Base-by-base conservation (phyloP, 2,329 filamentous ascomycete genomes). In the Achaetomium macrosporum region DNA sequence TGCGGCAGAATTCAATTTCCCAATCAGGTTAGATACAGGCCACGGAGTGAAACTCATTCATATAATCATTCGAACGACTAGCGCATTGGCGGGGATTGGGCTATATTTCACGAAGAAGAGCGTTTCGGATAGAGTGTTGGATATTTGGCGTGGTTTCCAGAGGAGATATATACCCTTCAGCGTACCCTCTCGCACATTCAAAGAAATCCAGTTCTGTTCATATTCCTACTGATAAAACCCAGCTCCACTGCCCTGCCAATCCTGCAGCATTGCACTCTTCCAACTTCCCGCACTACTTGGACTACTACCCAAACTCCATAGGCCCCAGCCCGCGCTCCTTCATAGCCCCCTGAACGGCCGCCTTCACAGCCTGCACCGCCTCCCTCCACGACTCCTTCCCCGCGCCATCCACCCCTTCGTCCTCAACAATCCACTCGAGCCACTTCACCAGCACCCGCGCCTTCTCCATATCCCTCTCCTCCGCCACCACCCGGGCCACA, bases 381-480 rank as follows among this genome's bases (percentile, higher is more conserved):
- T 64, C 63, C 42, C 59, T 66, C 82, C 82, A 85, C 65, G 63
- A 53, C 5, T 71, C 76, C 45, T 53, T 61, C 15, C 65, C 65
- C 1, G 42, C 47, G 2, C 62, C 67, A 5, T 63, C 65, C 37
- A 70, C 72, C 31, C 72, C 73, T 42, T 77, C 76, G 42, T 78
- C 76, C 42, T 78, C 76, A 7, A 84, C 73, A 17, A 84, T 58
- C 63, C 79, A 74, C 40, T 73, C 73, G 45, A 85, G 88, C 47
- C 79, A 96, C 6, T 82, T 88, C 0, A 95, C 87, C 0, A 92
- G 87, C 11, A 93, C 93, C 68, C 95, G 90, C 63, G 89, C 92
- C 57, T 91, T 87, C 59, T 88, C 93, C 64, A 96, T 76, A 65
- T 96, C 85, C 53, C 78, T 75, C 68, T 97, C 93, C 53, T 92